A percentile compares a stretch with the other conserved stretches of the same genome.
Evolutionary conservation across 257 asterid species (phyloP).

Genomic region (Gentiana macrophylla): DNA sequence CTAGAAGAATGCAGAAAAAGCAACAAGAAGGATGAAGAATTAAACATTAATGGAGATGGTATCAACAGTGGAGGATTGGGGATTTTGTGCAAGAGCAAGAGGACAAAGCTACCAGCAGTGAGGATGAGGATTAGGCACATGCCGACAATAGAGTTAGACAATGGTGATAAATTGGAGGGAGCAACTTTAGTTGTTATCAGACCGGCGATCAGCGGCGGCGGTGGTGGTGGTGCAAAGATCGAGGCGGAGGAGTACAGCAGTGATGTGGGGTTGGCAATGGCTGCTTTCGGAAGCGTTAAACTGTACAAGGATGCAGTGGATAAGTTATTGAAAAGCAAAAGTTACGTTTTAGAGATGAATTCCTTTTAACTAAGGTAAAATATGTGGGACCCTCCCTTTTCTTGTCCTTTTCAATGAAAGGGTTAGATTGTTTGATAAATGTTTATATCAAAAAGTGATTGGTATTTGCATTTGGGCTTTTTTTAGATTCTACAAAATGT

Average conservation of each 20-base stretch:
- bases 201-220: constrained; percentile 16
- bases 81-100: constrained; percentile 44
- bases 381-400: no score
- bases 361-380: constrained; percentile 39
- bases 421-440: no score
- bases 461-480: no score
- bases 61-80: constrained; percentile 11
- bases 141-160: constrained; percentile 29
- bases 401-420: no score
- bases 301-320: constrained; percentile 36
- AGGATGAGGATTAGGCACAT: constrained; percentile 57
- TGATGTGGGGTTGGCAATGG: constrained; percentile 37
- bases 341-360: constrained; percentile 63
- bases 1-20: constrained; percentile 29
- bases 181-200: constrained; percentile 55
- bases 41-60: not conserved
- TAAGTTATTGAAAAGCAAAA: constrained; percentile 38
- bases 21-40: constrained; percentile 20
- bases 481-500: no score
- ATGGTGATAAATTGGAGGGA: constrained; percentile 39
- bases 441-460: no score
- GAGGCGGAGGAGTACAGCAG: constrained; percentile 33
- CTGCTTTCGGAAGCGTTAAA: constrained; percentile 34
- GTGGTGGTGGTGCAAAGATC: constrained; percentile 10
- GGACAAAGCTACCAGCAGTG: constrained; percentile 53